Evolutionary conservation across 2,329 filamentous ascomycete genomes (phyloP).

Genomic region (Aspergillus pseudoterreus): DNA sequence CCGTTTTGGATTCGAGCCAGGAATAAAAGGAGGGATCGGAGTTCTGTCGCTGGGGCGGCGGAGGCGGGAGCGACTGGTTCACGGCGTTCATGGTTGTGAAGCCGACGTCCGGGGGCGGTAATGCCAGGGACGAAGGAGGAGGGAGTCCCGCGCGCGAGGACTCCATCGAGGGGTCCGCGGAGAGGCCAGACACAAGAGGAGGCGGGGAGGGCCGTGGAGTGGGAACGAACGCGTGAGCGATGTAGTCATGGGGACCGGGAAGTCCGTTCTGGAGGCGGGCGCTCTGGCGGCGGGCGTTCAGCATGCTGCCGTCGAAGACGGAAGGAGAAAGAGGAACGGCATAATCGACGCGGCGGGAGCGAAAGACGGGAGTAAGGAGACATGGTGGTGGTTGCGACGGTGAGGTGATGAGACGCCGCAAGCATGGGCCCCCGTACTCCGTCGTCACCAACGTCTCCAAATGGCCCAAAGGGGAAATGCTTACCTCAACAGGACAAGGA

Average conservation of each 20-base stretch:
- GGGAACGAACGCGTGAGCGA: constrained; percentile 40
- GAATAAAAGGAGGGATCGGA: constrained; percentile 67
- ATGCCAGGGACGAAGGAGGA: constrained; percentile 62
- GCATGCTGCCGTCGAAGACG: not conserved
- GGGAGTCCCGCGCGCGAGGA: constrained; percentile 67
- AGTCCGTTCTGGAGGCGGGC: constrained; percentile 38
- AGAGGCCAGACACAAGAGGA: constrained; percentile 30
- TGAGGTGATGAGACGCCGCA: not conserved
- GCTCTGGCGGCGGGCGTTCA: not conserved
- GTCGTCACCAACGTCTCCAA: too few relatives aligned
- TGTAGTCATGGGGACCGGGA: constrained; percentile 49
- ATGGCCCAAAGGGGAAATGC: not conserved
- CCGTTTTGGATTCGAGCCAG: constrained; percentile 67
- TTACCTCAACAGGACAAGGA: not conserved
- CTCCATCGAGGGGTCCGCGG: constrained; percentile 57
- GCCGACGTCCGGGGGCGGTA: constrained; percentile 44
- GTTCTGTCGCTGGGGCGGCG: constrained; percentile 63
- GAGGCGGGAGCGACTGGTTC: constrained; percentile 55
- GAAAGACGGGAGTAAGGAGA: not conserved
- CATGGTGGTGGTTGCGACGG: not conserved
- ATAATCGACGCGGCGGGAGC: not conserved
- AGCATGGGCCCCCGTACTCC: not conserved
- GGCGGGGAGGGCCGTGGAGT: constrained; percentile 35
- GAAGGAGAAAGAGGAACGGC: not conserved
- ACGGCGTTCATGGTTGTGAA: constrained; percentile 35